These are phyloP conservation scores for Leccinum subgranulosum DNA, from an alignment of 768 basidiomycete genomes.

Conservation along the genomic window DNA sequence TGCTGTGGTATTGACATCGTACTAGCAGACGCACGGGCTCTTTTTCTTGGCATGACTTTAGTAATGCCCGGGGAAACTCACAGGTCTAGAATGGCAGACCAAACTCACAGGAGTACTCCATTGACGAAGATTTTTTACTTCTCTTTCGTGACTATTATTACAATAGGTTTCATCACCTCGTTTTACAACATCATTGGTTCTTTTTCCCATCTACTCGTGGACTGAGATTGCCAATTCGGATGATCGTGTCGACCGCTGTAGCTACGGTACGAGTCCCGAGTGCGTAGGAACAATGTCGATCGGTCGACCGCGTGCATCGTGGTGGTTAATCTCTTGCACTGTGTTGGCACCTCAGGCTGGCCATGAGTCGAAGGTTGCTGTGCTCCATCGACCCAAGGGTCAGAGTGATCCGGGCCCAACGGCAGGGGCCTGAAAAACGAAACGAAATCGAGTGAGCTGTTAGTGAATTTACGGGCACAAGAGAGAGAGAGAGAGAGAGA, in stretches of 20 bases:
- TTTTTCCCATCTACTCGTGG: neutral
- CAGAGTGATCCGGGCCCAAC: constrained; percentile 11
- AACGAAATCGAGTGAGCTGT: constrained; percentile 14
- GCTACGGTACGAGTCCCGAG: constrained; percentile 5
- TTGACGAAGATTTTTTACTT: neutral
- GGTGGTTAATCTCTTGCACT: constrained; percentile 26
- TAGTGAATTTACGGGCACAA: neutral
- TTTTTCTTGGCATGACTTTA: neutral
- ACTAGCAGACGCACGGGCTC: neutral
- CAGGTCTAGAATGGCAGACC: neutral
- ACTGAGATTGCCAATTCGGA: constrained; percentile 7
- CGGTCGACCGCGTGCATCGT: constrained; percentile 19
- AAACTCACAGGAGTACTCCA: neutral
- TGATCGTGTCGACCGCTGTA: neutral
- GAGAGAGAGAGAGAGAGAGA: neutral
- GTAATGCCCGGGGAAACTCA: neutral
- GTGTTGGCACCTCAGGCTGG: neutral
- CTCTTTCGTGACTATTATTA: neutral
- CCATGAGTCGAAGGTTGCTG: neutral
- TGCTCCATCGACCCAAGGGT: neutral
- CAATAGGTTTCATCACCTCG: neutral
- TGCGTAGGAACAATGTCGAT: constrained; percentile 12
- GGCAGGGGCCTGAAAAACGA: neutral
- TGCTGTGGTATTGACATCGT: neutral
- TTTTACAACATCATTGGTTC: neutral